Base-by-base conservation (phyloP, 768 basidiomycete genomes). In the Serendipita indica region DNA sequence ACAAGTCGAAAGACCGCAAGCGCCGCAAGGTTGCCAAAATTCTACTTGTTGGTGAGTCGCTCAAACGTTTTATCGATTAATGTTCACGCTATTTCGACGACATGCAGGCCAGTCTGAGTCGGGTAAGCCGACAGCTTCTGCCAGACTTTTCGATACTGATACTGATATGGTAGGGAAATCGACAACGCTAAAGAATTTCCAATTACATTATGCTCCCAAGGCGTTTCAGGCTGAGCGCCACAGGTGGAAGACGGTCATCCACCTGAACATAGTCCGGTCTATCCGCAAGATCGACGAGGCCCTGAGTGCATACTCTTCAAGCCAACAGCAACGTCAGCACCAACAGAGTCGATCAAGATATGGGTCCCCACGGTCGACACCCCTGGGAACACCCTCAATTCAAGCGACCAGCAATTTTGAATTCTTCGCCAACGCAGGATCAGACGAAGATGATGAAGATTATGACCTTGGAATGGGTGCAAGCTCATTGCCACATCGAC, bases 171-270 rank as follows among this genome's bases (percentile, higher is more conserved):
- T 54, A 54, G 49, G 49, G 7, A 54, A 54, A 54, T 54, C 49
- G 3, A 54, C 49, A 30, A 54, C 49, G 22, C 49, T 54, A 30
- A 54, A 54, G 32, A 54, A 54, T 33, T 54, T 54, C n/a, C 79
- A 83, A 64, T 72, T 83, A 30, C 72, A 76, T 43, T 81, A 79
- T 61, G 74, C 79, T 5, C 82, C 82, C 0, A 75, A 75, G 60
- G 75, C 80, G 1, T 81, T 83, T 62, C 69, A 74, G 39, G 73
- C 75, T 1, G 81, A 84, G 72, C 70, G 74, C 3, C 75, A 74
- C 45, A 70, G 77, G 39, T 84, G 83, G 83, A 74, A 80, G 37
- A 77, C 81, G 2, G 77, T 83, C 61, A 80, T 84, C 59, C 77
- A 82, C 65, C 77, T 83, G 65, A 83, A 84, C 67, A 78, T 84